Conservation (phyloP, 768 basidiomycete genomes). For the Harrya chromipes region DNA sequence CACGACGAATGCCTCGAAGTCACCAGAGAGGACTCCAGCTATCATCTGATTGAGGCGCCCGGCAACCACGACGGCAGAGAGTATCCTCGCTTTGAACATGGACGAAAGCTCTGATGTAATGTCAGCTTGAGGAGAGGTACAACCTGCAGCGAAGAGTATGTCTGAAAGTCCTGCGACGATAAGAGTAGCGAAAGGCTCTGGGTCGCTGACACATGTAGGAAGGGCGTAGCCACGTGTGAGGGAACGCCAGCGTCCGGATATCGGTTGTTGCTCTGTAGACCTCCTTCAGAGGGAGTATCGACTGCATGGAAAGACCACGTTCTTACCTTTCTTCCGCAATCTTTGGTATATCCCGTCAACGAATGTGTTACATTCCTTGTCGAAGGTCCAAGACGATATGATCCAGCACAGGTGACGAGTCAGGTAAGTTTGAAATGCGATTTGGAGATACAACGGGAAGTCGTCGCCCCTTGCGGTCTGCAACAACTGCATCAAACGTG, state of each 20-base stretch:
- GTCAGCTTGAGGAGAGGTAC: not conserved
- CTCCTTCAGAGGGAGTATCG: not conserved
- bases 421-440: constrained; percentile 10
- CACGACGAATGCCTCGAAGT: constrained; percentile 11
- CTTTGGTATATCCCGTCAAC: constrained; percentile 6
- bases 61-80: constrained; percentile 7
- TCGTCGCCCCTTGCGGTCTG: not conserved
- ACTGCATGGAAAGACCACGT: no score
- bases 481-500: not conserved
- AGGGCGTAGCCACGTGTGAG: constrained; percentile 3
- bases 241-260: constrained; percentile 12
- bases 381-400: constrained; percentile 13
- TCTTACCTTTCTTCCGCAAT: constrained; percentile 8
- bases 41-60: constrained; percentile 8
- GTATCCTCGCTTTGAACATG: constrained; percentile 5
- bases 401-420: not conserved
- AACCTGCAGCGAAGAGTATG: constrained; percentile 8
- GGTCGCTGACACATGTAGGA: not conserved
- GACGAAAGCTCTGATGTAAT: not conserved
- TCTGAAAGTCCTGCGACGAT: constrained; percentile 5
- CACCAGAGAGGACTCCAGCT: constrained; percentile 10
- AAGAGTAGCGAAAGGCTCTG: not conserved
- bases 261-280: constrained; percentile 10
- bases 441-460: constrained; percentile 3
- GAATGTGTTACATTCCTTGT: not conserved